Conservation (phyloP, 2,329 filamentous ascomycete species). For the Cladorrhinum sp. region DNA sequence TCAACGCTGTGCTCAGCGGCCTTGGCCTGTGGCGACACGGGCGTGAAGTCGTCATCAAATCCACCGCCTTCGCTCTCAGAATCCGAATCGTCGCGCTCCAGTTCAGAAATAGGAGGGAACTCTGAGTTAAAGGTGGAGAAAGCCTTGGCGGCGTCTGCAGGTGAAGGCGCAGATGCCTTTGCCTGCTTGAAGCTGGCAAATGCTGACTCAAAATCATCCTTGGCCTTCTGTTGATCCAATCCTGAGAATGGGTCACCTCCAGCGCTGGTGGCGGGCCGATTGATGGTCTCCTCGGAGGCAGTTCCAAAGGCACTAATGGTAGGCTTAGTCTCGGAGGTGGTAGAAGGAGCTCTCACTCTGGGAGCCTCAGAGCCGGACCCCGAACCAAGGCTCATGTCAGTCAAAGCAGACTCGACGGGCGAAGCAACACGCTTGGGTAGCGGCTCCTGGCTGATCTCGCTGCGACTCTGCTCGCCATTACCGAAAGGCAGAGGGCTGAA, state of each 20-base stretch:
- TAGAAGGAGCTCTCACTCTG: conserved; percentile 22
- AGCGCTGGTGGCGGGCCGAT: conserved; percentile 22
- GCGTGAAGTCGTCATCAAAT: conserved; percentile 90
- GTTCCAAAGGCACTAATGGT: conserved; percentile 30
- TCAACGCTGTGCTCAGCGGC: conserved; percentile 26
- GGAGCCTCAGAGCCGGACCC: conserved; percentile 27
- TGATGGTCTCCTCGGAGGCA: conserved; percentile 18
- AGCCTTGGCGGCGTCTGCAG: conserved; percentile 38
- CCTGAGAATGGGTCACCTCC: conserved; percentile 49
- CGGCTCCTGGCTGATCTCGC: conserved; percentile 45
- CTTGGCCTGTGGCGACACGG: conserved; percentile 50
- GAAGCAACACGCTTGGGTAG: conserved; percentile 27
- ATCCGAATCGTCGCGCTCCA: conserved; percentile 80
- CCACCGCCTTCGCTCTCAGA: conserved; percentile 74
- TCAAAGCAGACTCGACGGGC: conserved; percentile 38
- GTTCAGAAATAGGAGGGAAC: conserved; percentile 89
- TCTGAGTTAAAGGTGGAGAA: conserved; percentile 65
- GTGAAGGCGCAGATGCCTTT: conserved; percentile 31
- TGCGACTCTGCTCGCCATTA: conserved; percentile 71
- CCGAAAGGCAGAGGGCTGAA: conserved; percentile 74
- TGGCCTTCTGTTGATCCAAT: conserved; percentile 58
- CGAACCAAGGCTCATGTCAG: conserved; percentile 36
- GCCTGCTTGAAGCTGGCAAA: conserved; percentile 69
- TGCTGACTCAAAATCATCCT: conserved; percentile 81
- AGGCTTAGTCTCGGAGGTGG: conserved; percentile 20